Conservation (phyloP, 2,329 filamentous ascomycete genomes). For the Ceratocystis ficicola region DNA sequence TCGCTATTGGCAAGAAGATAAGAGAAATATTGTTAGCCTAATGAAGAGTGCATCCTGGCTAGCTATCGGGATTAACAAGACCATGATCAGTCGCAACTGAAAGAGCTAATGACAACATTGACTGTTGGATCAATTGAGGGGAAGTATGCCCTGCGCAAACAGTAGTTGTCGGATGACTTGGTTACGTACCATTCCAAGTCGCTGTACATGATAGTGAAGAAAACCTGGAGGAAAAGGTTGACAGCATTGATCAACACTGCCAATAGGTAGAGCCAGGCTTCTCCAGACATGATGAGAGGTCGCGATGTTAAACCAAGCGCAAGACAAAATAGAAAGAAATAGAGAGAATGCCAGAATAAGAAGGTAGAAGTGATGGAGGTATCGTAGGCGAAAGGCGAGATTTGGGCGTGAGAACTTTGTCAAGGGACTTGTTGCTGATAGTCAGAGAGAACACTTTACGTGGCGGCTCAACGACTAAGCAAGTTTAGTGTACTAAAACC, state of each 20-base stretch:
- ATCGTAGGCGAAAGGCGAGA: neutral
- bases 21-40: neutral
- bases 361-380: neutral
- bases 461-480: conserved; percentile 12
- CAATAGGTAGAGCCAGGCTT: conserved; percentile 96
- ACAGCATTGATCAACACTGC: conserved; percentile 98
- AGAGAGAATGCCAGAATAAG: conserved; percentile 8
- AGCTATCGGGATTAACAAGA: neutral
- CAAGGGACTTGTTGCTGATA: neutral
- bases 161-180: neutral
- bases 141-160: neutral
- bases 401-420: conserved; percentile 12
- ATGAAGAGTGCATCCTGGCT: neutral
- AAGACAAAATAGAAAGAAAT: neutral
- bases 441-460: conserved; percentile 15
- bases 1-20: conserved; percentile 47
- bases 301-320: neutral
- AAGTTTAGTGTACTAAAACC: conserved; percentile 4
- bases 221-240: conserved; percentile 98
- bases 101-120: neutral
- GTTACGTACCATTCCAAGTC: conserved; percentile 91
- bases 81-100: neutral
- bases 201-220: conserved; percentile 99
- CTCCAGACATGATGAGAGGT: conserved; percentile 62
- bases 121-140: neutral